These are phyloP conservation scores for Aureobasidium lini DNA, from an alignment of 2,329 filamentous ascomycete genomes.

Conservation along the genomic window DNA sequence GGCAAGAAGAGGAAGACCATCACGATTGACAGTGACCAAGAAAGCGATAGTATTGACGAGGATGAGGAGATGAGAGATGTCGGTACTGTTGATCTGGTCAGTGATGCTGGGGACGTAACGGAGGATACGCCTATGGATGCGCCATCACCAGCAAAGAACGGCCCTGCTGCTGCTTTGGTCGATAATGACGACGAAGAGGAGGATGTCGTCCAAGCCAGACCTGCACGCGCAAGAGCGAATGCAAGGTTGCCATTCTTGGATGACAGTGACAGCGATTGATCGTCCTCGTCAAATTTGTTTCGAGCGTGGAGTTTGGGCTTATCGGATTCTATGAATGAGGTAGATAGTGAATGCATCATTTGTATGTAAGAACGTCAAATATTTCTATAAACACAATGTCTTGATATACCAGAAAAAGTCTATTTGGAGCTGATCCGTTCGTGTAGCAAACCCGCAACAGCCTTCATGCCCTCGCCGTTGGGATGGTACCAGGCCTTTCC, in stretches of 20 bases:
- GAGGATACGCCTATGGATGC: constrained; percentile 29
- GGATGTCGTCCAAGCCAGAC: constrained; percentile 17
- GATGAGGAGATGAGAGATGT: constrained; percentile 5
- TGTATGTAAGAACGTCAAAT: neutral
- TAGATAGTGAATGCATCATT: neutral
- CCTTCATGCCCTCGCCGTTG: neutral
- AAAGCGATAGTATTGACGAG: neutral
- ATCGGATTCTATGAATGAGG: neutral
- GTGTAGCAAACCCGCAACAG: neutral
- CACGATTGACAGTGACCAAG: constrained; percentile 1
- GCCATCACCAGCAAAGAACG: neutral
- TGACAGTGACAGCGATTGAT: constrained; percentile 10
- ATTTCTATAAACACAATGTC: no score
- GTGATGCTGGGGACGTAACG: constrained; percentile 15
- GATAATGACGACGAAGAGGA: constrained; percentile 35
- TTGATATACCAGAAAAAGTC: no score
- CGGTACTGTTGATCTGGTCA: neutral
- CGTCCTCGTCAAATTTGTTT: neutral
- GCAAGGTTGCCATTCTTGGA: constrained; percentile 10
- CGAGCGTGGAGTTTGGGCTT: constrained; percentile 4
- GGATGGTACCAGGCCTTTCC: neutral
- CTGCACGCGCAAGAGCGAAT: neutral
- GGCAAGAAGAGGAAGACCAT: constrained; percentile 17
- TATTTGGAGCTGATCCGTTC: neutral
- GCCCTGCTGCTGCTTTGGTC: constrained; percentile 15